phyloP scores from a whole-genome alignment of 352 stramenopile species.

The Phytophthora nicotianae region DNA sequence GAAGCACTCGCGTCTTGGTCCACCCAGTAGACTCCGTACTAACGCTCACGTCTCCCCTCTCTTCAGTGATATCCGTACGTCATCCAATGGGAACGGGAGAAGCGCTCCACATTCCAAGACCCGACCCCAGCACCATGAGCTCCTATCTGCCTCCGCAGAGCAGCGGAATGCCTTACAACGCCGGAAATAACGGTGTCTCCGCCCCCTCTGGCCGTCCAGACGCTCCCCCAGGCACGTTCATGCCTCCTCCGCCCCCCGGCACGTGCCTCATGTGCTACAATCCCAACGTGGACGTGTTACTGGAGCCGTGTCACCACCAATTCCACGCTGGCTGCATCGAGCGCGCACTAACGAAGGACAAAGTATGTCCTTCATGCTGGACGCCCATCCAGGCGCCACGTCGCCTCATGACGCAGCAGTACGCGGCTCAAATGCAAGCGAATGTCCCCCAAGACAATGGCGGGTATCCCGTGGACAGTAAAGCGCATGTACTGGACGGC shows the following conservation, averaged over 20 bases:
- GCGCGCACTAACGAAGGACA: conserved; percentile 73
- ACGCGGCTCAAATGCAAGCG: conserved; percentile 19
- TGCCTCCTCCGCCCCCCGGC: conserved; percentile 19
- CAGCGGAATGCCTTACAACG: conserved; percentile 25
- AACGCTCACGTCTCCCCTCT: neutral
- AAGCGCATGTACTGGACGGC: conserved; percentile 30
- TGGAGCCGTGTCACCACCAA: conserved; percentile 77
- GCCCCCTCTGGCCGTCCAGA: conserved; percentile 1
- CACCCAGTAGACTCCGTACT: neutral
- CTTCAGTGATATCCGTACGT: neutral
- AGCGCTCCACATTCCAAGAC: conserved; percentile 27
- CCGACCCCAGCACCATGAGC: conserved; percentile 28
- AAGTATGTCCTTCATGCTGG: conserved; percentile 79
- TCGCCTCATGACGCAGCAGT: conserved; percentile 41
- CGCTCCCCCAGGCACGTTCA: conserved; percentile 12
- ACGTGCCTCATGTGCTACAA: conserved; percentile 50
- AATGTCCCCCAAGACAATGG: neutral
- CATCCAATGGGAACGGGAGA: conserved; percentile 43
- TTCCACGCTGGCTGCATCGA: conserved; percentile 84
- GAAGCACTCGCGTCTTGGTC: conserved; percentile 2
- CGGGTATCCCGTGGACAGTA: conserved; percentile 27
- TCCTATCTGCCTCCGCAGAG: conserved; percentile 29
- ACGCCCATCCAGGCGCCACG: conserved; percentile 69
- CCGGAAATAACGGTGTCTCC: conserved; percentile 1
- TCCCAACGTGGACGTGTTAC: conserved; percentile 44